A percentile compares a stretch with the other conserved stretches of the same genome.
Evolutionary conservation across 805 yeast species (phyloP).

Genomic region (Yarrowia sp.): DNA sequence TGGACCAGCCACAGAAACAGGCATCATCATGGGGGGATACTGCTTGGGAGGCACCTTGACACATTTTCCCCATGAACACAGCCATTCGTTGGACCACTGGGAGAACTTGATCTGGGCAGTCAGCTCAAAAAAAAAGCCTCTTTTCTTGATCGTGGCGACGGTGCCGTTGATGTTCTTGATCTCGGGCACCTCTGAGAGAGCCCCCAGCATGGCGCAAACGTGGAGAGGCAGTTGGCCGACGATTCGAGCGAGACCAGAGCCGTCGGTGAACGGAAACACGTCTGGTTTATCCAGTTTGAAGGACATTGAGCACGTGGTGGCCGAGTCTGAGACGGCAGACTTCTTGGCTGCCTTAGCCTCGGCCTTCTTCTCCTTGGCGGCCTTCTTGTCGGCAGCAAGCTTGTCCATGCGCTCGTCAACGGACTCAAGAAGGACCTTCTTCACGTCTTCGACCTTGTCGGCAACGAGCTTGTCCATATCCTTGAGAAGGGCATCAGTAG

Average conservation of each 20-base stretch:
- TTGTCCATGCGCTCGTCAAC: neutral
- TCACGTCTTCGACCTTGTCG: neutral
- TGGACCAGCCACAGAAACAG: too few relatives aligned
- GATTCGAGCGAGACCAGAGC: conserved; percentile 14
- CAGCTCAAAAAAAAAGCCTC: neutral
- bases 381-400: neutral
- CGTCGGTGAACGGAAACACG: conserved; percentile 33
- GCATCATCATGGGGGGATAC: neutral
- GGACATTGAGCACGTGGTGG: conserved; percentile 19
- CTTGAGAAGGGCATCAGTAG: too few relatives aligned
- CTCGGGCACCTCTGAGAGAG: conserved; percentile 19
- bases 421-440: neutral
- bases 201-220: conserved; percentile 19
- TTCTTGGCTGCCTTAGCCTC: too few relatives aligned
- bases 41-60: conserved; percentile 3
- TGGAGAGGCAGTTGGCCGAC: conserved; percentile 13
- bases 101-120: conserved; percentile 24
- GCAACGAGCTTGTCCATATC: too few relatives aligned
- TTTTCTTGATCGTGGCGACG: neutral
- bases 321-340: neutral
- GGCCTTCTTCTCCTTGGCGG: neutral
- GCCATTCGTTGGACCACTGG: conserved; percentile 31
- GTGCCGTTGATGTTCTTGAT: conserved; percentile 21
- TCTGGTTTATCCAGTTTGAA: conserved; percentile 1
- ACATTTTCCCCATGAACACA: conserved; percentile 22